phyloP scores from a whole-genome alignment of 2,329 filamentous ascomycete genomes.

The Xylariaceae sp. region DNA sequence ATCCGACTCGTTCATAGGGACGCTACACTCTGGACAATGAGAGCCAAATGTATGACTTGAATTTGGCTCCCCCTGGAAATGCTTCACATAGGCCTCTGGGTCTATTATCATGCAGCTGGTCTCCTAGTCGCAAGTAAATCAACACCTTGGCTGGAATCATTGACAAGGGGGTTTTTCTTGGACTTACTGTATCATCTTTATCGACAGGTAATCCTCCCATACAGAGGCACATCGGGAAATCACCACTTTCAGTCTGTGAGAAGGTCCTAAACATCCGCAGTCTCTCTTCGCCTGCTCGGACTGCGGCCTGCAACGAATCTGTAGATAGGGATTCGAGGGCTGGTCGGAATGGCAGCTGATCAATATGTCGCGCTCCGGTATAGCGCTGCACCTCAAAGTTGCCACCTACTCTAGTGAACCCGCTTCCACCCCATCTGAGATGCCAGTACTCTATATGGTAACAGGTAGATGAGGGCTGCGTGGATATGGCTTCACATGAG shows the following conservation, averaged over 20 bases:
- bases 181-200: background rate
- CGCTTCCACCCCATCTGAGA: background rate
- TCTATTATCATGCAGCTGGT: background rate
- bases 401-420: background rate
- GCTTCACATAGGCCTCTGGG: background rate
- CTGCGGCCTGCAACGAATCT: background rate
- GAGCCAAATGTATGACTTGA: background rate
- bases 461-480: background rate
- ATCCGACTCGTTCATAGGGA: background rate
- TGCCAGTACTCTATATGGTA: background rate
- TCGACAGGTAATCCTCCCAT: background rate
- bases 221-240: background rate
- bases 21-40: background rate
- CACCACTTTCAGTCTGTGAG: background rate
- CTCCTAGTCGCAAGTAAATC: background rate
- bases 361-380: background rate
- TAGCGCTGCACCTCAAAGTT: background rate
- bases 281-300: background rate
- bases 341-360: background rate
- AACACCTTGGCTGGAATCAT: background rate
- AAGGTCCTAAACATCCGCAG: background rate
- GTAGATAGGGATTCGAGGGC: background rate
- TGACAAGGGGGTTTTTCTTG: background rate
- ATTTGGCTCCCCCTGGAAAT: background rate
- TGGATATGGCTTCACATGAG: background rate